Conservation (phyloP, 2,329 filamentous ascomycete genomes). For the Fusarium protoensiforme region DNA sequence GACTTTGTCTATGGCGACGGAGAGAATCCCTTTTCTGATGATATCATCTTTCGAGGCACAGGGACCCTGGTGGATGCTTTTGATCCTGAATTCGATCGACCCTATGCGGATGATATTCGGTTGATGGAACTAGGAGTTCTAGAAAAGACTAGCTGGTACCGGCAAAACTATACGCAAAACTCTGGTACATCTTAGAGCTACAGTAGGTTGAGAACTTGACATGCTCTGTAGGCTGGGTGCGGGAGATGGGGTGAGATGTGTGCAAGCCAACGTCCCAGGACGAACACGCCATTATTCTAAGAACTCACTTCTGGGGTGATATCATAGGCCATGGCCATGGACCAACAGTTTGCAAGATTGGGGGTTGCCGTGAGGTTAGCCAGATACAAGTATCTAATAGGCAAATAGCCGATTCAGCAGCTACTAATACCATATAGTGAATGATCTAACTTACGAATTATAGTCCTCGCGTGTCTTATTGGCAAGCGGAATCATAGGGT, state of each 20-base stretch:
- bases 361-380: background rate
- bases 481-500: background rate
- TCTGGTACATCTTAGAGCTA: background rate
- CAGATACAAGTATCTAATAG: background rate
- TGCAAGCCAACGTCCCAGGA: background rate
- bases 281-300: background rate
- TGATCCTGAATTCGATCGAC: slow-evolving; percentile 13
- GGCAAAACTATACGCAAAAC: background rate
- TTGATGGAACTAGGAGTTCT: background rate
- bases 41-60: background rate
- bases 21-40: slow-evolving; percentile 7
- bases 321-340: background rate
- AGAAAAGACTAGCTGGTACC: background rate
- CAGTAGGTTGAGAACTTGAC: background rate
- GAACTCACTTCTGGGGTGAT: background rate
- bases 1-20: background rate
- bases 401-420: background rate
- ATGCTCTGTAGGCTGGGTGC: background rate
- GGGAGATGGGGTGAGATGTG: background rate
- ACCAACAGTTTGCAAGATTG: background rate
- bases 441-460: background rate
- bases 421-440: background rate
- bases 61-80: slow-evolving; percentile 7
- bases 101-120: background rate
- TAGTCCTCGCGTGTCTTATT: background rate